These are phyloP conservation scores for Lodderomyces parapsilosis DNA, from an alignment of 1,139 yeast species.

Conservation along the genomic window DNA sequence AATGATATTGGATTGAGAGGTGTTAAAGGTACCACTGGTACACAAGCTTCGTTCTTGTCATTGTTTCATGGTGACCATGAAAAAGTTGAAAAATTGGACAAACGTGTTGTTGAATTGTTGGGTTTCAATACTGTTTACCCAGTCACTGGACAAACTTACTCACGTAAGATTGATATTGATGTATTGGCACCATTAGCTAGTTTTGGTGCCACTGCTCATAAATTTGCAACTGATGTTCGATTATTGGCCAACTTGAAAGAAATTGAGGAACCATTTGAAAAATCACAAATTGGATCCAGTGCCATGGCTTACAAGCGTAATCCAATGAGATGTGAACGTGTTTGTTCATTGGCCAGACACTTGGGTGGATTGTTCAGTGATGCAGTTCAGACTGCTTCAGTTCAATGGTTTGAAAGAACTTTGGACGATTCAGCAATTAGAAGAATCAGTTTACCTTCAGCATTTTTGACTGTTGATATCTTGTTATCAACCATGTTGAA, in stretches of 20 bases:
- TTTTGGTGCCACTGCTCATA: constrained; percentile 95
- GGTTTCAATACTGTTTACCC: constrained; percentile 97
- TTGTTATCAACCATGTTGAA: constrained; percentile 85
- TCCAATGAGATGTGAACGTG: constrained; percentile 99
- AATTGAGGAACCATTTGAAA: constrained; percentile 97
- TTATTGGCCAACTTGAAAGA: constrained; percentile 95
- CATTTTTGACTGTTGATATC: constrained; percentile 94
- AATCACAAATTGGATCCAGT: constrained; percentile 94
- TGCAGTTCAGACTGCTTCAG: constrained; percentile 94
- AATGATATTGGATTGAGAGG: constrained; percentile 96
- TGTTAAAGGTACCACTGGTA: constrained; percentile 99
- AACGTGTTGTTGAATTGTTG: constrained; percentile 85
- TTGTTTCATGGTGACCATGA: constrained; percentile 96
- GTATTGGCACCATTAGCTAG: constrained; percentile 91
- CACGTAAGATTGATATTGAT: constrained; percentile 96
- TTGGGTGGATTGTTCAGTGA: constrained; percentile 88
- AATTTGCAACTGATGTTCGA: constrained; percentile 96
- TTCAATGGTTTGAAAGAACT: constrained; percentile 99
- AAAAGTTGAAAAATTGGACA: constrained; percentile 89
- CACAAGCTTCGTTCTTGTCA: constrained; percentile 94
- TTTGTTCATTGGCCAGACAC: constrained; percentile 95
- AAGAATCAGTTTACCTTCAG: constrained; percentile 95
- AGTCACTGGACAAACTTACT: constrained; percentile 97
- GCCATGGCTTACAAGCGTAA: constrained; percentile 99
- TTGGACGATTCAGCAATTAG: constrained; percentile 98